These are phyloP conservation scores for Stephania cephalantha DNA, from an alignment of 164 flowering plant species.

Conservation along the genomic window DNA sequence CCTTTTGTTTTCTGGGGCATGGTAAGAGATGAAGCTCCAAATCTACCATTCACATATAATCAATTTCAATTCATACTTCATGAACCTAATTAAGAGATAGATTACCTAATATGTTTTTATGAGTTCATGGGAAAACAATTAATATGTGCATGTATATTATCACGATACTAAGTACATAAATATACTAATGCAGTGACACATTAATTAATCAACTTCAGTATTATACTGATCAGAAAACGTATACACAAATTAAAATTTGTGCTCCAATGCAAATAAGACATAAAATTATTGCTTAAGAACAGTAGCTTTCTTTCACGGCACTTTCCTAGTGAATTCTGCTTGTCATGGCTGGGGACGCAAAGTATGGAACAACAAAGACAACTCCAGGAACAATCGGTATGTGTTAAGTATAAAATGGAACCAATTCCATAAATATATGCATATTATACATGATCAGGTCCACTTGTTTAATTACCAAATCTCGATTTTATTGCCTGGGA, in stretches of 20 bases:
- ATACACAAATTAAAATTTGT: no score
- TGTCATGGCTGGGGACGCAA: not conserved
- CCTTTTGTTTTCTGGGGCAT: slow-evolving; percentile 7
- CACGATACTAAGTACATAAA: no score
- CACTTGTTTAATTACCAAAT: not conserved
- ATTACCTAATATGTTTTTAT: not conserved
- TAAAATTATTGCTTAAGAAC: no score
- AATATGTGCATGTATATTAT: not conserved
- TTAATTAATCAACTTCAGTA: no score
- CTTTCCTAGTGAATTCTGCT: not conserved
- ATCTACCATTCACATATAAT: no score
- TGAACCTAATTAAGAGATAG: no score
- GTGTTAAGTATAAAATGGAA: no score
- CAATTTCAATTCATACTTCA: no score
- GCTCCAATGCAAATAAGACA: no score
- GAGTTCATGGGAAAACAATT: not conserved
- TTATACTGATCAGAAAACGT: no score
- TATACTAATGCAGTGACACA: no score
- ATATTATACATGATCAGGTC: not conserved
- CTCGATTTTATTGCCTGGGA: not conserved
- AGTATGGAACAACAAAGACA: not conserved
- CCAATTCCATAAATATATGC: not conserved
- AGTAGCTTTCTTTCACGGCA: no score
- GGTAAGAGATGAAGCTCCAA: not conserved
- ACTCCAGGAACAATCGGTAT: not conserved